Evolutionary conservation across 2,329 filamentous ascomycete species (phyloP), one percentile per base, ranked within the genome.

Genomic region (Cytospora schulzeri): DNA sequence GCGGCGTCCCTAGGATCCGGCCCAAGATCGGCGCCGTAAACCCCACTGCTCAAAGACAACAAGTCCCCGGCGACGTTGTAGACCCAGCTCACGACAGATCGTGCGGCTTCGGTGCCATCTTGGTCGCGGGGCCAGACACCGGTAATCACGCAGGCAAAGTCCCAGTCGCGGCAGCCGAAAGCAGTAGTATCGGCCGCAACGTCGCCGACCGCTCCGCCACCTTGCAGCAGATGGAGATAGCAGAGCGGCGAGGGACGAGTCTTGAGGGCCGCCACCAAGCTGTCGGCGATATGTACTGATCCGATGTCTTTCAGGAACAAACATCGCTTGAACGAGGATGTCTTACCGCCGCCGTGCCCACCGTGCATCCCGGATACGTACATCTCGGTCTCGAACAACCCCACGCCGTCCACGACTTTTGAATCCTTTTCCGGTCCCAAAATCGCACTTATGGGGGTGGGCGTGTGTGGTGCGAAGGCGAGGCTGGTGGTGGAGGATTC

Each of bases 271-370:
- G 69, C 63, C 17, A 81, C 62, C 53, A 89, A 73, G 6, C 69
- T 68, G 1, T 75, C 55, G 28, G 72, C 69, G 0, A 84, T 48
- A 1, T 73, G 60, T 2, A 2, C 48, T 57, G 62, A 64, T 66
- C 77, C 76, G 15, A 88, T 81, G 45, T 70, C 0, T 64, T 83
- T 83, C 9, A 89, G 72, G 69, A 89, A 88, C 33, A 89, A 51
- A 71, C 86, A 89, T 69, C 87, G 80, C 75, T 89, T 88, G 77
- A 89, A 88, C 0, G 86, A 80, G 12, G 83, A 88, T 0, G 85
- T 88, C 75, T 87, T 88, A 69, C 82, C 80, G 26, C 80, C 76
- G 22, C 77, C 78, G 59, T 88, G 85, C 0, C 85, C 85, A 28
- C 83, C 82, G 58, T 89, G 84, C 81, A 89, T 85, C 15, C 66